These are phyloP conservation scores for Takashimella koratensis DNA, from an alignment of 1,284 basidiomycete species.

Conservation along the genomic window DNA sequence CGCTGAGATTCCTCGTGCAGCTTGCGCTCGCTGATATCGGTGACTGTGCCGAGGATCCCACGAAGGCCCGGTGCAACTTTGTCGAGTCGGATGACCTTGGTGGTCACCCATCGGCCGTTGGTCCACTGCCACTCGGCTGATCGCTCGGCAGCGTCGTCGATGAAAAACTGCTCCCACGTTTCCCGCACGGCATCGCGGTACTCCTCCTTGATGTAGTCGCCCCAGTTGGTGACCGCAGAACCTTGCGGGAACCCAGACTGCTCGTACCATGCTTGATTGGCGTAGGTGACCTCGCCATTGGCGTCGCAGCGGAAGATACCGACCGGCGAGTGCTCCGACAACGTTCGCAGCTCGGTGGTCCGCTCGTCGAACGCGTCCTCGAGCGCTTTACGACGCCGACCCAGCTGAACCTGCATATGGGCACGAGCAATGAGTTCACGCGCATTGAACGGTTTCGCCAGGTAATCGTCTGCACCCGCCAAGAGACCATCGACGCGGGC, in stretches of 20 bases:
- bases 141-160: neutral
- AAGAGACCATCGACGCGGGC: constrained; percentile 39
- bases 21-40: constrained; percentile 45
- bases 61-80: constrained; percentile 11
- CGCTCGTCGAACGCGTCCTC: constrained; percentile 41
- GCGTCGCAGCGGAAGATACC: constrained; percentile 40
- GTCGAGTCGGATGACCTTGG: constrained; percentile 36
- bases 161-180: constrained; percentile 18
- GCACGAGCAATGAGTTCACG: constrained; percentile 51
- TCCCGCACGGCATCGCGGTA: constrained; percentile 13
- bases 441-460: constrained; percentile 45
- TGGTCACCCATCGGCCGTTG: constrained; percentile 31
- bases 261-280: constrained; percentile 38
- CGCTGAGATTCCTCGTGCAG: constrained; percentile 39
- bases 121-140: constrained; percentile 29
- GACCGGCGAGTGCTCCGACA: constrained; percentile 42
- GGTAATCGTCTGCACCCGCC: constrained; percentile 49
- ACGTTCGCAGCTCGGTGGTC: constrained; percentile 38
- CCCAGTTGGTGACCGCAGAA: constrained; percentile 27
- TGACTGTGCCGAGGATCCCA: constrained; percentile 36
- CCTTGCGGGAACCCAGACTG: constrained; percentile 27
- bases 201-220: constrained; percentile 24
- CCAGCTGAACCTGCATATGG: constrained; percentile 41
- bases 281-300: constrained; percentile 36
- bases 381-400: constrained; percentile 35